phyloP scores from a whole-genome alignment of 805 yeast species.

The Metschnikowia henanensis region DNA sequence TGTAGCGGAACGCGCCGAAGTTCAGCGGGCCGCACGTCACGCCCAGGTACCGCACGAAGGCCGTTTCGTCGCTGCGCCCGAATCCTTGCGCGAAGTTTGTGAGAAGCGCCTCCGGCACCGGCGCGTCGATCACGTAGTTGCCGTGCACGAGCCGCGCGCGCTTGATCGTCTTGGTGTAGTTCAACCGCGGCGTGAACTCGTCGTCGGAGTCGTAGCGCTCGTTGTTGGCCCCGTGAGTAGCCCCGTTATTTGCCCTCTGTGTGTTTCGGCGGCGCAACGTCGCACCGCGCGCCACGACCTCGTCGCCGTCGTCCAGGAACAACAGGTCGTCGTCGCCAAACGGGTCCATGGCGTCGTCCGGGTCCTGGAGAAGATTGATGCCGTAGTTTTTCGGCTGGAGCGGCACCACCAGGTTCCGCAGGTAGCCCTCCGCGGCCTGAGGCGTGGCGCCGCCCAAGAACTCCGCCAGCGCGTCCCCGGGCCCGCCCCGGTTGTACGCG shows the following conservation, averaged over 20 bases:
- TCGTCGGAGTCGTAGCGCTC: constrained; percentile 30
- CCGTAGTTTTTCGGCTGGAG: constrained; percentile 30
- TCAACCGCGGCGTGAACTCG: constrained; percentile 40
- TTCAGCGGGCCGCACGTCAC: constrained; percentile 89
- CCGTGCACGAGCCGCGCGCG: constrained; percentile 57
- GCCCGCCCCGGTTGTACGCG: constrained; percentile 16
- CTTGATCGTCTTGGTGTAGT: constrained; percentile 41
- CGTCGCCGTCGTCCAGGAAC: constrained; percentile 43
- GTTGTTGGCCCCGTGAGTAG: constrained; percentile 10
- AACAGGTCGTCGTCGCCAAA: constrained; percentile 46
- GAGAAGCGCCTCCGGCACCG: constrained; percentile 39
- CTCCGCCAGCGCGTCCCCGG: neutral
- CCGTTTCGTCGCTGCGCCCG: constrained; percentile 53
- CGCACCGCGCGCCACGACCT: constrained; percentile 28
- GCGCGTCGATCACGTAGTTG: constrained; percentile 45
- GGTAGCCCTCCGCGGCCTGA: constrained; percentile 1
- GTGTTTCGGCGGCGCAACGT: constrained; percentile 22
- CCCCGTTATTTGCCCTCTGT: neutral
- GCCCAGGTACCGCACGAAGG: constrained; percentile 89
- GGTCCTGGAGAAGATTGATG: constrained; percentile 41
- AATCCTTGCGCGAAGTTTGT: constrained; percentile 28
- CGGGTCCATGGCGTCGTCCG: constrained; percentile 40
- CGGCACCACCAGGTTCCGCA: constrained; percentile 11
- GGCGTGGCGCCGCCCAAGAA: neutral
- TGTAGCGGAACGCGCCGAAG: constrained; percentile 60